Base-by-base conservation (phyloP, 2,329 filamentous ascomycete species). In the Hymenoscyphus scutula region DNA sequence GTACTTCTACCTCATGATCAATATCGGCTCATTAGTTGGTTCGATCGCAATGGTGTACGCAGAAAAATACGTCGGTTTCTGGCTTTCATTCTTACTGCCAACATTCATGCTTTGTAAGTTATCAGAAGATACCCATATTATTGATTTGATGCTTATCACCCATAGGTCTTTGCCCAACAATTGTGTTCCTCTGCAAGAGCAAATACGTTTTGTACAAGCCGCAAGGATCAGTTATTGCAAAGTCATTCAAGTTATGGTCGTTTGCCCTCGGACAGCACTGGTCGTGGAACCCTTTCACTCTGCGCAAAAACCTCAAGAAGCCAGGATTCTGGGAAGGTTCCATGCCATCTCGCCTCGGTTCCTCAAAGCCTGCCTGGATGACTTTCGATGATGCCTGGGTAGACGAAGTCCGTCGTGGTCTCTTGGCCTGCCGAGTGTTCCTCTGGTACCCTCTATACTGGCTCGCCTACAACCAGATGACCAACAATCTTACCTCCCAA, bases 351-450 rank as follows among this genome's bases (percentile, higher is more conserved):
- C 76, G 76, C 8, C 77, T 86, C 4, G 76, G 77, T 1, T 77
- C 85, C 53, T 86, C 89, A 67, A 82, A 82, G 78, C 89, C 89
- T 0, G 57, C 60, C 0, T 92, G 89, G 89, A 92, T 92, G 87
- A 89, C 86, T 0, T 92, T 92, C 68, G 90, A 93, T 65, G 90
- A 94, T 69, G 85, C 84, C 56, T 93, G 89, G 89, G 87, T 91
- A 59, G 84, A 85, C 69, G 86, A 90, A 68, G 82, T 87, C 13
- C 78, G 79, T 58, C 84, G 87, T 71, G 79, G 62, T 74, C 78
- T 71, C 77, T 78, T 70, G 69, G 88, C 88, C 62, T 90, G 87
- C 78, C 81, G 84, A 67, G 88, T 91, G 38, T 92, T 89, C 74
- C 75, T 86, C 65, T 91, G 88, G 80, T 59, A 59, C 27, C 57